These are phyloP conservation scores for Mychonastes homosphaera DNA, from an alignment of 139 green algal species.

Conservation along the genomic window DNA sequence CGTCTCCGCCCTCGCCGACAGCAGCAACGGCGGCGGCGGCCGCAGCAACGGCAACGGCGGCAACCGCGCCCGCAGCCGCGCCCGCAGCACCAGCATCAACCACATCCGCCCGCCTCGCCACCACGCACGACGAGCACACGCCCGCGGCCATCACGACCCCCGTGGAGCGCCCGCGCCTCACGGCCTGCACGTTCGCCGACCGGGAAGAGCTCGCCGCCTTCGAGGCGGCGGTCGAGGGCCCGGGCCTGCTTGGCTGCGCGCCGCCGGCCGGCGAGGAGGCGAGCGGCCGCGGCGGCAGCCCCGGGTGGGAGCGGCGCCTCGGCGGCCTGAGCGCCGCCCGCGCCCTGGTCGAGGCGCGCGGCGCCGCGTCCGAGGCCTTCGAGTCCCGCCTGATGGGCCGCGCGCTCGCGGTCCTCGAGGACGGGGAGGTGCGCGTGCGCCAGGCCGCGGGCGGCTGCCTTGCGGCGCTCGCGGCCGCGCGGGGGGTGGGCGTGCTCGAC, in stretches of 20 bases:
- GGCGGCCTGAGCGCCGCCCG: conserved; percentile 35
- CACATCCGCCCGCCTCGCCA: background rate
- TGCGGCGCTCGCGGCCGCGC: conserved; percentile 24
- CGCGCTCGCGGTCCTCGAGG: conserved; percentile 32
- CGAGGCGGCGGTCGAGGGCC: no score
- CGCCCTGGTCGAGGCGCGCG: conserved; percentile 10
- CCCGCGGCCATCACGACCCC: no score
- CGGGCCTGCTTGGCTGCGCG: conserved; percentile 21
- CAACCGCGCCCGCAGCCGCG: background rate
- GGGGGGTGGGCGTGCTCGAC: conserved; percentile 35
- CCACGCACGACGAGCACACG: background rate
- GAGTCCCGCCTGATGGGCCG: conserved; percentile 2
- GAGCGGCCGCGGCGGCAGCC: no score
- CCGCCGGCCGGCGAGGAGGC: no score
- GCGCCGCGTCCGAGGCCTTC: conserved; percentile 14
- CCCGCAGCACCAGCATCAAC: background rate
- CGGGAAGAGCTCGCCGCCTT: no score
- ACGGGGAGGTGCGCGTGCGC: conserved; percentile 53
- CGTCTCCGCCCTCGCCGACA: background rate
- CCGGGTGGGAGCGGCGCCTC: conserved; percentile 35
- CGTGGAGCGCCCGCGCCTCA: no score
- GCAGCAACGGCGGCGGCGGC: background rate
- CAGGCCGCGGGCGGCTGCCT: conserved; percentile 48
- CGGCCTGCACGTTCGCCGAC: no score
- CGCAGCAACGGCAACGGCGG: background rate